phyloP scores from a whole-genome alignment of 2,329 filamentous ascomycete genomes.

The Venturia pyrina region DNA sequence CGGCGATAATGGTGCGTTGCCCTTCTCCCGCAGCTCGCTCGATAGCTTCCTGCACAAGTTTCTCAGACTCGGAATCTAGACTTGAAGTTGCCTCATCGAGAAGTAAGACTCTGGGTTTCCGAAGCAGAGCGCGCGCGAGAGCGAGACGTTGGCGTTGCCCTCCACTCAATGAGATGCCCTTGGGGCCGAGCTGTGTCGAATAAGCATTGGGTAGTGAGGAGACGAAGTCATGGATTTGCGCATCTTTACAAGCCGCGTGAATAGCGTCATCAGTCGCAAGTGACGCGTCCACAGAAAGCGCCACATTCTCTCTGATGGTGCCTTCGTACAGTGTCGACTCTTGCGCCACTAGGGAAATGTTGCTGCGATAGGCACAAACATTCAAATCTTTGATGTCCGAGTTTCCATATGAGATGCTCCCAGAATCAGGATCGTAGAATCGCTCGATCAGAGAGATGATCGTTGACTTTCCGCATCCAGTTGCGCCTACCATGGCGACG shows the following conservation, averaged over 20 bases:
- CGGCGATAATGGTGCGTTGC: conserved; percentile 23
- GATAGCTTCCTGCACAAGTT: conserved; percentile 25
- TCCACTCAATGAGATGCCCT: conserved; percentile 24
- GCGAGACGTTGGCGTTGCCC: conserved; percentile 27
- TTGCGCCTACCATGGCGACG: conserved; percentile 59
- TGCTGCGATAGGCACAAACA: conserved; percentile 29
- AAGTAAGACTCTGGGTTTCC: conserved; percentile 23
- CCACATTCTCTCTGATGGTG: conserved; percentile 31
- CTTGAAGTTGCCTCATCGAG: conserved; percentile 26
- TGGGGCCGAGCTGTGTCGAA: conserved; percentile 24
- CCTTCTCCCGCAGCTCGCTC: conserved; percentile 23
- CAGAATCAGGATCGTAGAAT: conserved; percentile 60
- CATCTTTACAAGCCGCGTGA: conserved; percentile 23
- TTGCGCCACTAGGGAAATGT: conserved; percentile 35
- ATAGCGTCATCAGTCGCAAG: conserved; percentile 21
- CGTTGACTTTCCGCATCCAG: conserved; percentile 63
- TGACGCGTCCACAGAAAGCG: conserved; percentile 21
- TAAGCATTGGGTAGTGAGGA: conserved; percentile 25
- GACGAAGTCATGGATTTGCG: conserved; percentile 31
- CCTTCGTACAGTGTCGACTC: conserved; percentile 37
- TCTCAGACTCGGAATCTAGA: conserved; percentile 26
- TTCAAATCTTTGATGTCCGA: conserved; percentile 27
- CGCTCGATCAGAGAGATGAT: conserved; percentile 49
- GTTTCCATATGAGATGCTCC: conserved; percentile 48
- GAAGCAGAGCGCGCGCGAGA: conserved; percentile 25